These are phyloP conservation scores for Pogostemon cablin DNA, from an alignment of 257 asterid genomes.

Conservation along the genomic window DNA sequence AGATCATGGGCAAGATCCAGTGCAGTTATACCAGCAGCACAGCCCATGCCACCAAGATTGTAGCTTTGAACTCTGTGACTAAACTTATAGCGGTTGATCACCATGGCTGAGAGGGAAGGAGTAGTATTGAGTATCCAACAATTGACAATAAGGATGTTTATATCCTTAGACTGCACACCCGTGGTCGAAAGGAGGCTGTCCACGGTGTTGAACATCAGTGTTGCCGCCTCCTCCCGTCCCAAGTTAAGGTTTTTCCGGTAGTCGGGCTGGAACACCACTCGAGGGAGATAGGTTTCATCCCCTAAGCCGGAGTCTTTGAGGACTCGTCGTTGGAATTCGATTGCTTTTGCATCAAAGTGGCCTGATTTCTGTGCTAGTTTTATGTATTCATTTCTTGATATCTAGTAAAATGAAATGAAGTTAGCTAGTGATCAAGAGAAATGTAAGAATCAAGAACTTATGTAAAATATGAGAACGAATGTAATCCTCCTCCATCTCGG, in stretches of 20 bases:
- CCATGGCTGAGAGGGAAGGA: conserved; percentile 77
- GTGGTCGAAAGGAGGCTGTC: conserved; percentile 57
- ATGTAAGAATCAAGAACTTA: no score
- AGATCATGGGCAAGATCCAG: conserved; percentile 57
- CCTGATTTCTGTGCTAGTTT: conserved; percentile 59
- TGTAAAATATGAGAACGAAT: no score
- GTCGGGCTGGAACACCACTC: conserved; percentile 45
- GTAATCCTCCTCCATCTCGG: no score
- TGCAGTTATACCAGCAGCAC: conserved; percentile 61
- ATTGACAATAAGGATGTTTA: conserved; percentile 58
- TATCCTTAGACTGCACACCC: conserved; percentile 45
- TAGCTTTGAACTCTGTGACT: conserved; percentile 55
- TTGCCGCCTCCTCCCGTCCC: conserved; percentile 61
- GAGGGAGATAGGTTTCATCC: conserved; percentile 62
- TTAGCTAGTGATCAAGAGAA: no score
- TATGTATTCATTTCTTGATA: conserved; percentile 59
- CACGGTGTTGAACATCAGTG: conserved; percentile 54
- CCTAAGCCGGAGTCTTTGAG: conserved; percentile 68
- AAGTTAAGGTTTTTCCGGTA: conserved; percentile 36
- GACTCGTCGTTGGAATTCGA: conserved; percentile 51
- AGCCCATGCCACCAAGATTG: conserved; percentile 77
- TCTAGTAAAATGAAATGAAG: conserved; percentile 31
- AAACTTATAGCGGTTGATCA: conserved; percentile 62
- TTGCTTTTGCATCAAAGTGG: conserved; percentile 51
- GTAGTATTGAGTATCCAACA: conserved; percentile 69